These are phyloP conservation scores for Teratosphaeria gauchensis DNA, from an alignment of 2,329 filamentous ascomycete species.

Conservation along the genomic window DNA sequence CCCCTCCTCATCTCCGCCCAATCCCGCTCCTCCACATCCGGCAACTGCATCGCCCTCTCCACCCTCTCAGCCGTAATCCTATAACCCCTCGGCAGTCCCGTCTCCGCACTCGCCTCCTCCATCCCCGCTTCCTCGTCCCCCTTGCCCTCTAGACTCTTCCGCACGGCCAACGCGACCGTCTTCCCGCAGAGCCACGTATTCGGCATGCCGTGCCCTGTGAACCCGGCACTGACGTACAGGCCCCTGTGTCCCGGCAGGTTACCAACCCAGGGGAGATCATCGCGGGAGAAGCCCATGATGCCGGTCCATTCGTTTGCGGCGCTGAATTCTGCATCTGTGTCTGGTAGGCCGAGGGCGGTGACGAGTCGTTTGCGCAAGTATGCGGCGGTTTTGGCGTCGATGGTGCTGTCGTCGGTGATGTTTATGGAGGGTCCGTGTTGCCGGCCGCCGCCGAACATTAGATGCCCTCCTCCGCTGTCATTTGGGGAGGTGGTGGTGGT, in stretches of 20 bases:
- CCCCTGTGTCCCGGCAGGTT: conserved; percentile 42
- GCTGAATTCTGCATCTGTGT: conserved; percentile 33
- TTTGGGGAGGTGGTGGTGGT: no score
- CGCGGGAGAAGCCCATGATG: conserved; percentile 67
- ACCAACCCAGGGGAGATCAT: conserved; percentile 62
- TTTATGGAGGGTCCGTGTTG: conserved; percentile 47
- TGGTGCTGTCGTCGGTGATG: conserved; percentile 48
- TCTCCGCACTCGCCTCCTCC: conserved; percentile 8
- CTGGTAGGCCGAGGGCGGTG: conserved; percentile 23
- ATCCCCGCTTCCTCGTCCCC: conserved; percentile 9
- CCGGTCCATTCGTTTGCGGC: conserved; percentile 58
- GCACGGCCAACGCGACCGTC: conserved; percentile 52
- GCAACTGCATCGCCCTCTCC: conserved; percentile 11
- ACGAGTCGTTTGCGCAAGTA: conserved; percentile 45
- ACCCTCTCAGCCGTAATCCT: conserved; percentile 17
- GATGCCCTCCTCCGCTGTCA: no score
- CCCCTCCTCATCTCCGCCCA: conserved; percentile 17
- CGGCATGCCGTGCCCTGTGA: conserved; percentile 62
- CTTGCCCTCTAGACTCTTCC: conserved; percentile 25
- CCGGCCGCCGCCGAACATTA: conserved; percentile 65
- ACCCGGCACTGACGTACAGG: conserved; percentile 30
- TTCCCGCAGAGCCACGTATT: conserved; percentile 58
- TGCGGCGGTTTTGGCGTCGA: conserved; percentile 46
- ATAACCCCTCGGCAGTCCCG: conserved; percentile 21
- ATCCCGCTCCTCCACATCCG: conserved; percentile 19